These are phyloP conservation scores for Apiotrichum laibachii DNA, from an alignment of 1,284 basidiomycete genomes.

Conservation along the genomic window DNA sequence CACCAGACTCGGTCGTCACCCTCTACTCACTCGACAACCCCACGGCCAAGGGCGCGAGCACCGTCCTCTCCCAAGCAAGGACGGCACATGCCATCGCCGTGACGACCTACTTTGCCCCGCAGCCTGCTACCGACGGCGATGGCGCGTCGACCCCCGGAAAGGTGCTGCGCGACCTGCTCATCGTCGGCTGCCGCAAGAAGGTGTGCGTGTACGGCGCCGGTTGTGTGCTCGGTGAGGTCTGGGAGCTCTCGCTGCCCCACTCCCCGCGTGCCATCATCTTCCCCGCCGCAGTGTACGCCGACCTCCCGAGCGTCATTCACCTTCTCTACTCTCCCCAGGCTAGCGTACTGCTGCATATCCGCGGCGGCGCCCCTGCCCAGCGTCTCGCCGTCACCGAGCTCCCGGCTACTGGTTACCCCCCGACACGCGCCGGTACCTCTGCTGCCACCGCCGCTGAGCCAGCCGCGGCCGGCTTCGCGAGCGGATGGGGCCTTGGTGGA, in stretches of 20 bases:
- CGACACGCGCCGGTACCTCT: background rate
- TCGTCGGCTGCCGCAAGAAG: conserved; percentile 81
- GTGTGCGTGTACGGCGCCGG: conserved; percentile 63
- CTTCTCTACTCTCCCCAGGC: conserved; percentile 71
- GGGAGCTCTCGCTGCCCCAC: conserved; percentile 74
- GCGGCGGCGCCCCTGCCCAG: conserved; percentile 63
- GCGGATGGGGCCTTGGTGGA: conserved; percentile 52
- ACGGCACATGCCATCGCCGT: conserved; percentile 76
- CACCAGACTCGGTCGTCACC: conserved; percentile 47
- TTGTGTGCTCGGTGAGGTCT: conserved; percentile 15
- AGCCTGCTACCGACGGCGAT: conserved; percentile 11
- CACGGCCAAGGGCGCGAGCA: conserved; percentile 59
- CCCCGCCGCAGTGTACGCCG: conserved; percentile 36
- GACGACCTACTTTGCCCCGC: conserved; percentile 22
- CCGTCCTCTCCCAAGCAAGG: conserved; percentile 68
- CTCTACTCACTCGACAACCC: conserved; percentile 61
- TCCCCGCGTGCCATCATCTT: conserved; percentile 62
- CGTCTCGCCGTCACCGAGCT: conserved; percentile 63
- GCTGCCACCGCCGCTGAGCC: conserved; percentile 6
- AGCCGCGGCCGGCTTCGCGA: conserved; percentile 57
- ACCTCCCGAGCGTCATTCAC: conserved; percentile 49
- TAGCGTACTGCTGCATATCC: conserved; percentile 61
- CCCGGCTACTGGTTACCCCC: conserved; percentile 53
- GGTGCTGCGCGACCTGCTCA: conserved; percentile 64
- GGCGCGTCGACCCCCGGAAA: conserved; percentile 55